Evolutionary conservation across 768 basidiomycete genomes (phyloP), one percentile per base, ranked within the genome.

Genomic region (Clitopilus passeckerianus): DNA sequence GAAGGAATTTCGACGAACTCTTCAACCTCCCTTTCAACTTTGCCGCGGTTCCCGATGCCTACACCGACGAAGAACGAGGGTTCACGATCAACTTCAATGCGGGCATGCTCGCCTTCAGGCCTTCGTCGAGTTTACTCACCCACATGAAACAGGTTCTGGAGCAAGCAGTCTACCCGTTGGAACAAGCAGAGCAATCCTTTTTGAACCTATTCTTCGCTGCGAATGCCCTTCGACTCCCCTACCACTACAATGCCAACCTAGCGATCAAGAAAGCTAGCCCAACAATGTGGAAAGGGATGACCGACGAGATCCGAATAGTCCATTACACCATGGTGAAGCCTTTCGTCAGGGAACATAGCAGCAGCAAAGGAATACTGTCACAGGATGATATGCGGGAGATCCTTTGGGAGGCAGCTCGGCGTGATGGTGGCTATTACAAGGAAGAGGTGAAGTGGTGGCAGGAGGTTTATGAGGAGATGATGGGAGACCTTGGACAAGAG

Each of bases 1-100:
- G 67, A 5, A 67, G 67, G 37, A 77, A 77, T 60, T 73, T 80
- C 61, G 74, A 77, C 65, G 79, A 79, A 63, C 71, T 79, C n/a
- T 79, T 77, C 64, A 59, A 71, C 12, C 61, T 75, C 6, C 77
- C 77, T 10, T 78, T 72, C 70, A 62, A 63, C 18, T 74, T 80
- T 59, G 77, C 68, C 18, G 79, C 78, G 2, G 77, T 72, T 6
- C 75, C 76, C 0, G 77, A 79, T 58, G 70, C 77, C 12, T 75
- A 69, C 37, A 41, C 37, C 30, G 66, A 60, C 35, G 64, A 62
- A 37, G 34, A 61, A 10, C 65, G 68, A 37, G 75, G 73, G 3
- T 79, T 76, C 66, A 66, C 66, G 9, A 53, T 77, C 23, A 64
- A 60, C 27, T 77, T 79, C 65, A 77, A 77, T 66, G 74, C 77